These are phyloP conservation scores for Brassica napus DNA, from an alignment of 345 rosid genomes.

Conservation along the genomic window Da-Ae NC_063442.1:6152001-6152500, in stretches of 20 bases:
- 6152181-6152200: constrained; percentile 32
- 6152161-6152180: constrained; percentile 79
- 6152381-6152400: background rate
- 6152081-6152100: constrained; percentile 53
- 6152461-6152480: constrained; percentile 72
- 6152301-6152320: constrained; percentile 53
- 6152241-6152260: constrained; percentile 52
- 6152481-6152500: constrained; percentile 72
- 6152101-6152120: constrained; percentile 85
- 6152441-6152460: constrained; percentile 63
- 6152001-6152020: constrained; percentile 28
- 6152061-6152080: constrained; percentile 80
- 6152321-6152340: constrained; percentile 39
- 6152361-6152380: constrained; percentile 50
- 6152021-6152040: constrained; percentile 22
- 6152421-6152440: constrained; percentile 82
- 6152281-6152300: constrained; percentile 58
- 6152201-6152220: constrained; percentile 42
- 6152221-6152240: constrained; percentile 36
- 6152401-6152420: constrained; percentile 20
- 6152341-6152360: constrained; percentile 23
- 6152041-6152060: constrained; percentile 46
- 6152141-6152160: constrained; percentile 59
- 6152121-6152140: constrained; percentile 83
- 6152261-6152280: constrained; percentile 63